These are phyloP conservation scores for Fagopyrum tataricum DNA, from an alignment of 148 eudicot genomes.

Conservation along the genomic window DNA sequence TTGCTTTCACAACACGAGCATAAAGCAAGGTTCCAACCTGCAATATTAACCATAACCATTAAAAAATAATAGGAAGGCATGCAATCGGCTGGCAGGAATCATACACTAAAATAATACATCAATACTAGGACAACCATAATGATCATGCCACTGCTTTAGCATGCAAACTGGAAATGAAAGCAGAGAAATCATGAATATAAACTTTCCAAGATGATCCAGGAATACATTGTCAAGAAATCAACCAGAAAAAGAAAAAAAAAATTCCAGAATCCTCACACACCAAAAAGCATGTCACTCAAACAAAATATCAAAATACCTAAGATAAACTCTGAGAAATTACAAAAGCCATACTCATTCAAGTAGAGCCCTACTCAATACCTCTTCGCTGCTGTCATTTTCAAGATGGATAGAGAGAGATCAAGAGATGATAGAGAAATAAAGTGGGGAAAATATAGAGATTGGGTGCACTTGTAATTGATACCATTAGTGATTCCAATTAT, in stretches of 20 bases:
- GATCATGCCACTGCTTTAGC: neutral
- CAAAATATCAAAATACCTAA: neutral
- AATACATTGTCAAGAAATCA: neutral
- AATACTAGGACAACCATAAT: neutral
- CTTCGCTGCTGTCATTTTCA: neutral
- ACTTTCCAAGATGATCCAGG: neutral
- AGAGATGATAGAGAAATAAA: no score
- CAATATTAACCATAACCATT: conserved; percentile 21
- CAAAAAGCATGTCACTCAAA: neutral
- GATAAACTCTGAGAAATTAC: neutral
- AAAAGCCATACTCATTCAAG: neutral
- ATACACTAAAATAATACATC: neutral
- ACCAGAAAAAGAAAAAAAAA: no score
- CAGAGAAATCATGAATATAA: neutral
- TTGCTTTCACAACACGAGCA: conserved; percentile 85
- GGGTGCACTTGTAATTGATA: neutral
- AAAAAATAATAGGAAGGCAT: no score
- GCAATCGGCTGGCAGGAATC: no score
- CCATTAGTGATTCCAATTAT: neutral
- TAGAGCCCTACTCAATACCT: neutral
- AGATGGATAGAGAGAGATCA: no score
- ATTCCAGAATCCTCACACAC: no score
- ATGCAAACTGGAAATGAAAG: neutral
- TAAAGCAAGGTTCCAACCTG: conserved; percentile 84
- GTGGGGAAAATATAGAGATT: no score